Percentiles rank a stretch among this genome's conserved stretches.
Conservation (phyloP, 306 rosid species). For the Sphenostylis stenocarpa region DNA sequence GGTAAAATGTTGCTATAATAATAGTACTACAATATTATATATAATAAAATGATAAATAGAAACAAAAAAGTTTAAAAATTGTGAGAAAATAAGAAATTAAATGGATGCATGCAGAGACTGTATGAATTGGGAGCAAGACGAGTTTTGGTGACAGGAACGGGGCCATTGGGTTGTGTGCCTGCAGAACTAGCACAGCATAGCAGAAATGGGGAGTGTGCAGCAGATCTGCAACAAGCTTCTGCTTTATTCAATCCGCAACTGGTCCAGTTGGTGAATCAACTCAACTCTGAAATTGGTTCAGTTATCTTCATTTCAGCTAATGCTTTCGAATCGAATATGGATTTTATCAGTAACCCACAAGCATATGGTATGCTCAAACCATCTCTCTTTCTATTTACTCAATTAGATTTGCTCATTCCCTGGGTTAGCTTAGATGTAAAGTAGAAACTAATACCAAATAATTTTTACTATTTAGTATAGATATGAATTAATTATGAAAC, state of each 20-base stretch:
- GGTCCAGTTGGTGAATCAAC: slow-evolving; percentile 34
- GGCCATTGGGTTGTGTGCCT: slow-evolving; percentile 78
- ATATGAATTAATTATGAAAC: no score
- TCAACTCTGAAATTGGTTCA: slow-evolving; percentile 54
- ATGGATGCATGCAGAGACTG: slow-evolving; percentile 45
- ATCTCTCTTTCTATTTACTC: not conserved
- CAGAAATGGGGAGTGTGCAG: slow-evolving; percentile 56
- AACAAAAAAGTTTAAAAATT: no score
- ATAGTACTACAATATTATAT: no score
- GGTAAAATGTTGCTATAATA: not conserved
- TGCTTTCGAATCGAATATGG: slow-evolving; percentile 56
- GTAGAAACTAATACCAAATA: no score
- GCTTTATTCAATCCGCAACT: slow-evolving; percentile 69
- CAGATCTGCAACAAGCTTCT: slow-evolving; percentile 55
- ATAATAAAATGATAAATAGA: no score
- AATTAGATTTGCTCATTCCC: not conserved
- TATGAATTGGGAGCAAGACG: slow-evolving; percentile 68
- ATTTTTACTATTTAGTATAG: no score
- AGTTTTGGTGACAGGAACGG: slow-evolving; percentile 71
- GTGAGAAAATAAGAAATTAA: not conserved
- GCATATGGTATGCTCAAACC: slow-evolving; percentile 46
- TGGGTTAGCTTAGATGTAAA: no score
- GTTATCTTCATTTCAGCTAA: slow-evolving; percentile 53
- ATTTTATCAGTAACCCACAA: slow-evolving; percentile 55
- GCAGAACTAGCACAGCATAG: slow-evolving; percentile 62